Base-by-base conservation (phyloP, 2,329 filamentous ascomycete species). In the Orbilia oligospora region DNA sequence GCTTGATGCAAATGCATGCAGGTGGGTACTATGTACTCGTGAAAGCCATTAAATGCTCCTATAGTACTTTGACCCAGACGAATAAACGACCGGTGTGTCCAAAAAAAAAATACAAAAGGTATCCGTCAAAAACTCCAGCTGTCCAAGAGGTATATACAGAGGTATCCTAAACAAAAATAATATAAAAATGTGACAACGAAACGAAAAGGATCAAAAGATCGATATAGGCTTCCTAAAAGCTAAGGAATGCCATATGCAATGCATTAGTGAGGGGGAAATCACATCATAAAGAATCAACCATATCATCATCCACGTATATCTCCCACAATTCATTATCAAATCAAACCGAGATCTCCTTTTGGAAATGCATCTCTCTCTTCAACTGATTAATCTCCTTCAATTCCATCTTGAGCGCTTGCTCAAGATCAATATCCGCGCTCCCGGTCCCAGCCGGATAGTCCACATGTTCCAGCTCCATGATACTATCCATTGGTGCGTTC, bases 391-490 rank as follows among this genome's bases (percentile, higher is more conserved):
- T 77, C 33, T 77, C 73, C 14, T 77, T 77, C 51, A 77, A 14
- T 14, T 77, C 73, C 73, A 77, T 77, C 36, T 30, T 51, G 5
- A 77, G 67, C 33, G 73, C 73, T 56, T 71, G 67, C 41, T 77
- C 73, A 3, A 77, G 67, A 68, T 77, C 73, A 33, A 77, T 77
- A 68, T 77, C 73, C 16, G 73, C 67, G 46, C 73, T 77, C 6
- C 73, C 67, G 51, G 73, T 77, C 36, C 61, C 73, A 24, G 73
- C 67, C 51, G 73, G 73, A 56, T 71, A 77, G 64, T 77, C 73
- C 14, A 77, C 73, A 63, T 77, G 67, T 64, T 77, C 73, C 30
- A 77, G 51, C 51, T 77, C 73, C 73, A 77, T 67, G 16, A 77
- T 77, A 22, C 73, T 77, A 64, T 77, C 73, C 73, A 77, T 67